phyloP scores from a whole-genome alignment of 2,329 filamentous ascomycete genomes.

The Pseudocercospora eumusae region DNA sequence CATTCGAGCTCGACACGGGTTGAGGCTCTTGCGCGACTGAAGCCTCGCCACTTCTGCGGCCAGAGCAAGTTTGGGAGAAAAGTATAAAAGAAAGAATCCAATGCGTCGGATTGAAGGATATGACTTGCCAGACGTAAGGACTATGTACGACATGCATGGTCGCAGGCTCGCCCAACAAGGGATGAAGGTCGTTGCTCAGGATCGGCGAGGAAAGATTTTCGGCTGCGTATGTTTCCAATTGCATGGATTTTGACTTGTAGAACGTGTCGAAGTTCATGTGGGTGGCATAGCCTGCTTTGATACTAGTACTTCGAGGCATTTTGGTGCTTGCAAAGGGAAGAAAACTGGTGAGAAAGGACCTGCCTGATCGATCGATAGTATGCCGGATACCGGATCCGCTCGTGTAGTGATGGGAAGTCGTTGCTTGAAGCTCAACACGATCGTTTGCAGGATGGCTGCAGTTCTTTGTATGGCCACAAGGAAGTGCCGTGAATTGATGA shows the following conservation, averaged over 20 bases:
- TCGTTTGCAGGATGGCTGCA: not conserved
- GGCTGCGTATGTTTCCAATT: not conserved
- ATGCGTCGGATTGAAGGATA: not conserved
- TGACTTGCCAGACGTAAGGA: constrained; percentile 4
- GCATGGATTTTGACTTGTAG: not conserved
- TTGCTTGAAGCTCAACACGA: not conserved
- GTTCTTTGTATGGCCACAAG: not conserved
- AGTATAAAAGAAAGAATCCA: constrained; percentile 7
- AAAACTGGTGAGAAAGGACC: not conserved
- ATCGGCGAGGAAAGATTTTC: not conserved
- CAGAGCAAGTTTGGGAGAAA: not conserved
- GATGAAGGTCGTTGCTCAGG: not conserved
- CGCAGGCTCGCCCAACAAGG: not conserved
- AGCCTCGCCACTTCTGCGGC: no score
- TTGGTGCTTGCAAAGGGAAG: not conserved
- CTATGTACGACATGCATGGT: not conserved
- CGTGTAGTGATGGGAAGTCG: not conserved
- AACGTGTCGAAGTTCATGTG: not conserved
- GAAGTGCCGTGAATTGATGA: no score
- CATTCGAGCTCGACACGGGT: no score
- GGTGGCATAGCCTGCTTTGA: not conserved
- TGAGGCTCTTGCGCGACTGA: no score
- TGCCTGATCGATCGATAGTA: not conserved
- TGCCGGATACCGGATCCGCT: not conserved
- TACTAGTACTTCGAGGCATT: not conserved